These are phyloP conservation scores for Ustilago sp. DNA, from an alignment of 1,284 basidiomycete species.

Conservation along the genomic window DNA sequence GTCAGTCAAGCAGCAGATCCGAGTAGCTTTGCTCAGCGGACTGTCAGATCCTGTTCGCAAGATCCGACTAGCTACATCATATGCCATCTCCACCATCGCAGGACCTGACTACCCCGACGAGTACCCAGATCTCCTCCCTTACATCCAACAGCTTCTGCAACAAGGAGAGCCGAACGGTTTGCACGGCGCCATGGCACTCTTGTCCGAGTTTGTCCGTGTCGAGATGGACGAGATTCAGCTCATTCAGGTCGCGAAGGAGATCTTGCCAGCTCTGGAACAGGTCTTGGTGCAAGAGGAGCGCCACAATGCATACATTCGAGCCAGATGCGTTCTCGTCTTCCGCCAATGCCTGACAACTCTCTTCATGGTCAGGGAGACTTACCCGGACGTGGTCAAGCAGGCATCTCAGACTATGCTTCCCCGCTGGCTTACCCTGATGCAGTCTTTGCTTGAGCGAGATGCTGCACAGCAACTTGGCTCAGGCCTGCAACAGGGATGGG, in stretches of 20 bases:
- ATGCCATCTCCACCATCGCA: constrained; percentile 59
- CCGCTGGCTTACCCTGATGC: constrained; percentile 75
- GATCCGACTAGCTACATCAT: constrained; percentile 58
- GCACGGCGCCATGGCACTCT: constrained; percentile 63
- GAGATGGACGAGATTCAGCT: constrained; percentile 67
- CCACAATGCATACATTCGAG: constrained; percentile 71
- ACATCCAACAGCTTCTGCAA: constrained; percentile 50
- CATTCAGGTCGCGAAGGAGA: constrained; percentile 59
- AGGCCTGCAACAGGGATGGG: constrained; percentile 40
- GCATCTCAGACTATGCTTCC: constrained; percentile 84
- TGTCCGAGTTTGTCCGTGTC: constrained; percentile 63
- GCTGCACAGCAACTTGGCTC: constrained; percentile 28
- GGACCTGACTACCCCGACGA: constrained; percentile 67
- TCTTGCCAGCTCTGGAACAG: constrained; percentile 59
- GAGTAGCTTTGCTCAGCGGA: constrained; percentile 48
- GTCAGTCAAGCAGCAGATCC: constrained; percentile 55
- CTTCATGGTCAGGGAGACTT: constrained; percentile 93
- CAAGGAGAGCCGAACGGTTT: constrained; percentile 38
- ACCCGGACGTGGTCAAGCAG: constrained; percentile 85
- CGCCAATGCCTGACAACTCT: constrained; percentile 88
- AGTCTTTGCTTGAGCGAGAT: constrained; percentile 34
- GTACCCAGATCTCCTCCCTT: constrained; percentile 61
- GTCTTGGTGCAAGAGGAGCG: constrained; percentile 43
- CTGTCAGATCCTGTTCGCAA: constrained; percentile 55
- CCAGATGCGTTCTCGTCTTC: constrained; percentile 87